phyloP scores from a whole-genome alignment of 2,329 filamentous ascomycete species.

The Ophiostoma piceae region DNA sequence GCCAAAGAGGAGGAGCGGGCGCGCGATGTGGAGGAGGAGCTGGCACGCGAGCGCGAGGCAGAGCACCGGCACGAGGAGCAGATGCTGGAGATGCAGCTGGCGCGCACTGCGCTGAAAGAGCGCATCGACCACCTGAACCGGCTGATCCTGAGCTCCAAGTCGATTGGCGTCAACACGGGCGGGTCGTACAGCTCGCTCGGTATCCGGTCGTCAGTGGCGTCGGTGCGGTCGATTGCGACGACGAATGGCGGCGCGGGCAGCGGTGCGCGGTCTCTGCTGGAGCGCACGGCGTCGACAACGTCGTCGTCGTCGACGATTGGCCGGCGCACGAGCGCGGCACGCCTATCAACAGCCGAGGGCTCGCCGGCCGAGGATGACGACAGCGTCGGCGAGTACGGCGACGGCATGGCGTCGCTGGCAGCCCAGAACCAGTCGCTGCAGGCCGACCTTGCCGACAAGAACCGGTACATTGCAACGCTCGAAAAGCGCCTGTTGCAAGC shows the following conservation, averaged over 20 bases:
- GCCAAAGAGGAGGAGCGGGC: constrained; percentile 52
- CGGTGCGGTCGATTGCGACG: constrained; percentile 42
- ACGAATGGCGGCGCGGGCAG: constrained; percentile 43
- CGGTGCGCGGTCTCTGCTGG: constrained; percentile 45
- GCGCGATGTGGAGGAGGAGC: constrained; percentile 65
- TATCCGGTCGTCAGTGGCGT: constrained; percentile 57
- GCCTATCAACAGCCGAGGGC: constrained; percentile 36
- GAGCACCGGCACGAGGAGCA: constrained; percentile 90
- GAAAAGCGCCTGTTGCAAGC: constrained; percentile 91
- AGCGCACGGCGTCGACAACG: constrained; percentile 62
- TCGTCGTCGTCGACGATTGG: constrained; percentile 59
- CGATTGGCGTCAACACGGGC: constrained; percentile 81
- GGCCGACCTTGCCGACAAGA: constrained; percentile 93
- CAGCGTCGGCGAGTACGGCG: constrained; percentile 73
- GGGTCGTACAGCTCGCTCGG: constrained; percentile 65
- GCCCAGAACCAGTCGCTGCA: constrained; percentile 90
- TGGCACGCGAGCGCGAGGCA: constrained; percentile 69
- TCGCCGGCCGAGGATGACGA: constrained; percentile 59
- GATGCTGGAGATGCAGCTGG: constrained; percentile 97
- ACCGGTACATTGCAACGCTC: constrained; percentile 87
- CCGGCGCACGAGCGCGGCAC: constrained; percentile 44
- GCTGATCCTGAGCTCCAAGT: constrained; percentile 91
- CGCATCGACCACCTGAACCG: constrained; percentile 95
- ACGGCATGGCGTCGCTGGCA: constrained; percentile 73
- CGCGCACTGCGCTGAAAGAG: constrained; percentile 91